phyloP scores from a whole-genome alignment of 495 filamentous ascomycete species.

The Penicillium riverlandense region DNA sequence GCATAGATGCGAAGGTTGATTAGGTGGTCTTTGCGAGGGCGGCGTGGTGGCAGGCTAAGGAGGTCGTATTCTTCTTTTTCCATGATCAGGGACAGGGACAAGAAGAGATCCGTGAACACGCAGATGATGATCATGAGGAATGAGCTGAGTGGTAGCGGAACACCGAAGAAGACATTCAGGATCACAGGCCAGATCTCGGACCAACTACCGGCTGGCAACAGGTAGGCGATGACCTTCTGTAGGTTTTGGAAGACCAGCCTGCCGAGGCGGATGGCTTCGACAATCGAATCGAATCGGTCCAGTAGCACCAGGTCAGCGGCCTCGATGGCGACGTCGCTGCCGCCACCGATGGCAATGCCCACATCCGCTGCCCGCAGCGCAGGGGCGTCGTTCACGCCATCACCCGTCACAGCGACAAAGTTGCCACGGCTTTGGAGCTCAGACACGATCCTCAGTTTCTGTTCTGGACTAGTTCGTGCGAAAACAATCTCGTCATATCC shows the following conservation, averaged over 20 bases:
- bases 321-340: slow-evolving; percentile 60
- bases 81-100: slow-evolving; percentile 60
- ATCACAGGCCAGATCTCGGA: slow-evolving; percentile 72
- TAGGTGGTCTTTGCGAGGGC: slow-evolving; percentile 51
- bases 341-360: slow-evolving; percentile 58
- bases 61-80: slow-evolving; percentile 66
- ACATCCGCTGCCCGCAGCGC: slow-evolving; percentile 59
- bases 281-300: slow-evolving; percentile 59
- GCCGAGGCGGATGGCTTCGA: slow-evolving; percentile 58
- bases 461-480: slow-evolving; percentile 67
- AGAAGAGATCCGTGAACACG: slow-evolving; percentile 57
- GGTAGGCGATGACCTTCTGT: slow-evolving; percentile 54
- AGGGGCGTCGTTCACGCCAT: slow-evolving; percentile 66
- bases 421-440: slow-evolving; percentile 53
- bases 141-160: slow-evolving; percentile 58
- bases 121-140: slow-evolving; percentile 70
- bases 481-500: slow-evolving; percentile 62
- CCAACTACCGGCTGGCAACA: slow-evolving; percentile 60
- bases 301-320: slow-evolving; percentile 84
- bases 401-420: slow-evolving; percentile 71
- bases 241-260: slow-evolving; percentile 49
- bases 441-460: slow-evolving; percentile 67
- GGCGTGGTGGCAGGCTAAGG: slow-evolving; percentile 54
- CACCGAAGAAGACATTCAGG: slow-evolving; percentile 63
- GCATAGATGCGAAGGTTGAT: slow-evolving; percentile 44